Evolutionary conservation across 2,329 filamentous ascomycete genomes (phyloP).

Genomic region (Dothideomycetes sp.): DNA sequence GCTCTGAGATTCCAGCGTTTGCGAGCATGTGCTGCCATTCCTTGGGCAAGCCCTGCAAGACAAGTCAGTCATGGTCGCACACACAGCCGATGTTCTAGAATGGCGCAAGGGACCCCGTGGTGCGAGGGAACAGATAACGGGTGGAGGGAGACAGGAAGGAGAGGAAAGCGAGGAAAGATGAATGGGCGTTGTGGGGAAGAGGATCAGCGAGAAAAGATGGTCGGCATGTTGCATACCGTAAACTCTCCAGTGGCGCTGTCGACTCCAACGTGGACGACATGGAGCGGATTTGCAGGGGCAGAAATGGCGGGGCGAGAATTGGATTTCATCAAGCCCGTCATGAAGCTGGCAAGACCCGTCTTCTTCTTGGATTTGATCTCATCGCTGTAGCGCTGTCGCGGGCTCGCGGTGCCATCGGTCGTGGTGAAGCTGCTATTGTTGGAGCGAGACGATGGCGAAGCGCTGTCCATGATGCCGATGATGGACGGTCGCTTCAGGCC

Average conservation of each 20-base stretch:
- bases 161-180: no score
- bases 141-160: background rate
- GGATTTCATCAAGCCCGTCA: constrained; percentile 74
- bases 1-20: constrained; percentile 91
- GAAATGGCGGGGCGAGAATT: constrained; percentile 89
- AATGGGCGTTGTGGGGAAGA: background rate
- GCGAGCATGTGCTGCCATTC: constrained; percentile 96
- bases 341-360: constrained; percentile 76
- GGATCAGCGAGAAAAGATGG: constrained; percentile 7
- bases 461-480: constrained; percentile 34
- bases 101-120: no score
- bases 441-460: constrained; percentile 30
- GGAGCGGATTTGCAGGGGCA: constrained; percentile 93
- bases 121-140: no score
- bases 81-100: background rate
- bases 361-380: constrained; percentile 70
- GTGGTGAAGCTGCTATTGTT: constrained; percentile 27
- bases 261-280: constrained; percentile 95
- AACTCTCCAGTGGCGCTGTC: constrained; percentile 95
- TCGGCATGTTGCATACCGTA: constrained; percentile 68
- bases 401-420: constrained; percentile 31
- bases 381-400: constrained; percentile 65
- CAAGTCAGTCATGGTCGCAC: constrained; percentile 13
- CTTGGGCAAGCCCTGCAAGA: constrained; percentile 70
- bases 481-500: constrained; percentile 1